Percentiles rank a stretch among this genome's conserved stretches.
Conservation (phyloP, 257 asterid species). For the Solanum ossicruentum region DNA sequence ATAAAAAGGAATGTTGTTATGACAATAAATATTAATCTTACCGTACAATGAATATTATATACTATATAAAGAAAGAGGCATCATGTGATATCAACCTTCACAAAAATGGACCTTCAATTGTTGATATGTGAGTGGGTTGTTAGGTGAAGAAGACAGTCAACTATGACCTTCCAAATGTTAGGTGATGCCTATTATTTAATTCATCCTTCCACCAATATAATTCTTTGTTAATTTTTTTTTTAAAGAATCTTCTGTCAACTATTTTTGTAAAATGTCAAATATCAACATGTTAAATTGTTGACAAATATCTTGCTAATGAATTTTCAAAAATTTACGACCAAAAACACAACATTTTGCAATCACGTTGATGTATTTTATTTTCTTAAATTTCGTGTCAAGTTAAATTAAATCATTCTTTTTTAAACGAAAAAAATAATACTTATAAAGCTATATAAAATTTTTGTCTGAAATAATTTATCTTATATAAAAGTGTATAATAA, state of each 20-base stretch:
- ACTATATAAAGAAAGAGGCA: neutral
- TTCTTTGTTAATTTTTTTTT: neutral
- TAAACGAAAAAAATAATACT: too few species aligned
- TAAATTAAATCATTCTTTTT: too few species aligned
- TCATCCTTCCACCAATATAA: neutral
- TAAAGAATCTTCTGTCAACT: neutral
- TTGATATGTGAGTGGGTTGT: neutral
- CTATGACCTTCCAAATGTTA: neutral
- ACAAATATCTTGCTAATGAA: neutral
- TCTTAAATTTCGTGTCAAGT: too few species aligned
- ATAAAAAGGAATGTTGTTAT: neutral
- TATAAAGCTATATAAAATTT: neutral
- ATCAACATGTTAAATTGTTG: neutral
- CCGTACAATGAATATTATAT: too few species aligned
- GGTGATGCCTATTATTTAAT: neutral
- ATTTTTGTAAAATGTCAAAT: neutral
- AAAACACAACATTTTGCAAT: neutral
- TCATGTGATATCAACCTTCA: neutral
- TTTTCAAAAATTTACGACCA: neutral
- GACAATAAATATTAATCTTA: too few species aligned
- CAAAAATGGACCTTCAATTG: neutral
- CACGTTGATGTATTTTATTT: too few species aligned
- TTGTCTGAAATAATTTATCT: too few species aligned
- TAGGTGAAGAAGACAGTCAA: neutral
- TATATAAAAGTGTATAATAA: too few species aligned